A percentile compares a stretch with the other conserved stretches of the same genome.
Evolutionary conservation across 352 stramenopile genomes (phyloP).

Genomic region (Phytophthora lateralis): DNA sequence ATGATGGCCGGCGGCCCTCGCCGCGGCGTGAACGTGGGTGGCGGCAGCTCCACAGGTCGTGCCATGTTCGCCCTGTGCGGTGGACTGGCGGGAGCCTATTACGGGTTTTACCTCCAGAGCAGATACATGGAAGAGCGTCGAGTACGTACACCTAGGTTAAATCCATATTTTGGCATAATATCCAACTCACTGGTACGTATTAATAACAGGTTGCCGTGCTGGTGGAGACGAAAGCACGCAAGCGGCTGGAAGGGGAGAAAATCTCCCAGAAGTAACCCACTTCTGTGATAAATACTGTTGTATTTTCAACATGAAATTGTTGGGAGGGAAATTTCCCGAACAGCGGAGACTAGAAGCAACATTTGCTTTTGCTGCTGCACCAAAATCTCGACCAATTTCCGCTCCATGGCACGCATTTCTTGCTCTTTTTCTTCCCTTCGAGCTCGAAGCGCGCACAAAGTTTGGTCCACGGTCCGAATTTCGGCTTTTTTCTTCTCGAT

Average conservation of each 20-base stretch:
- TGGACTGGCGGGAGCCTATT: constrained; percentile 74
- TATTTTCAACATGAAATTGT: constrained; percentile 9
- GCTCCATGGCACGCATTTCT: constrained; percentile 78
- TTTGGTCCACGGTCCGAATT: constrained; percentile 65
- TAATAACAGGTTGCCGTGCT: constrained; percentile 57
- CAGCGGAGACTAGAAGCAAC: constrained; percentile 52
- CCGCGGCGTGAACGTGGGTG: constrained; percentile 70
- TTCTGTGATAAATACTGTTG: constrained; percentile 28
- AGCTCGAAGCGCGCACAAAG: constrained; percentile 52
- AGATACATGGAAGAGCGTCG: constrained; percentile 85
- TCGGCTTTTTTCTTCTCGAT: constrained; percentile 76
- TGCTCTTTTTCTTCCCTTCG: constrained; percentile 74
- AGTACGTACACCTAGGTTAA: constrained; percentile 31
- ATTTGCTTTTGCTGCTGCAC: constrained; percentile 87
- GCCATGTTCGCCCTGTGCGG: constrained; percentile 72
- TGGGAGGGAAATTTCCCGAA: constrained; percentile 41
- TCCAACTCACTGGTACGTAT: background rate
- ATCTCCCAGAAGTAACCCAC: constrained; percentile 12
- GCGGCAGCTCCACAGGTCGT: constrained; percentile 68
- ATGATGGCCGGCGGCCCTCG: constrained; percentile 29
- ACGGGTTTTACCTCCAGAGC: constrained; percentile 83
- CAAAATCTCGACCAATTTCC: constrained; percentile 84
- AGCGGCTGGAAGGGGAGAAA: constrained; percentile 59
- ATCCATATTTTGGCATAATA: background rate
- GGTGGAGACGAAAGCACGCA: constrained; percentile 69